Evolutionary conservation across 2,329 filamentous ascomycete species (phyloP).

Genomic region (Fusarium citri): DNA sequence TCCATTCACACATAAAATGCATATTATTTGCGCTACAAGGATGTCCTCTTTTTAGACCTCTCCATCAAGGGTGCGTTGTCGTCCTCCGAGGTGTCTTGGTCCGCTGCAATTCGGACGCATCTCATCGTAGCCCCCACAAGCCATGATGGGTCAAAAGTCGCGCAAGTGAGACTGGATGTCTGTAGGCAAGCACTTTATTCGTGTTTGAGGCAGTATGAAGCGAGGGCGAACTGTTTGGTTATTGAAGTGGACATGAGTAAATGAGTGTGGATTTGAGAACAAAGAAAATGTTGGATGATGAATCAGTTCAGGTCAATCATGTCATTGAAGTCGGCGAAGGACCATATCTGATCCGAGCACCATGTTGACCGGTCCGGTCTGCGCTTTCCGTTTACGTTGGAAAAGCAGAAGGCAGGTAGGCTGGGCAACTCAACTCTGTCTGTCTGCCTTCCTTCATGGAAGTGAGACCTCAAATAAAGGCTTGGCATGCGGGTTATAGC

Average conservation of each 20-base stretch:
- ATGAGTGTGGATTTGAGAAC: constrained; percentile 9
- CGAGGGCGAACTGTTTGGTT: constrained; percentile 15
- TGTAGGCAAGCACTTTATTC: background rate
- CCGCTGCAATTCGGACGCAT: constrained; percentile 31
- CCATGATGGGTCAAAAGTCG: constrained; percentile 37
- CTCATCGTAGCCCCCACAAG: constrained; percentile 29
- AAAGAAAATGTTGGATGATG: constrained; percentile 24
- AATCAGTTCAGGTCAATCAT: background rate
- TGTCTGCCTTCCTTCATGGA: background rate
- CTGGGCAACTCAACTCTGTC: background rate
- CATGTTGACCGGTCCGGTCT: constrained; percentile 4
- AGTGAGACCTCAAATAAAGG: constrained; percentile 11
- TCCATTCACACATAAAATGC: constrained; percentile 4
- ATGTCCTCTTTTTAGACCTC: constrained; percentile 5
- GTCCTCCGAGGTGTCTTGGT: constrained; percentile 30
- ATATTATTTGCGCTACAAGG: constrained; percentile 30
- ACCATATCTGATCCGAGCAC: constrained; percentile 34
- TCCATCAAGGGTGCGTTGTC: constrained; percentile 37
- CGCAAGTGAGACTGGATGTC: constrained; percentile 31
- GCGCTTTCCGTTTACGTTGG: background rate
- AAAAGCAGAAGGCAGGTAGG: background rate
- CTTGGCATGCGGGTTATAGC: constrained; percentile 11
- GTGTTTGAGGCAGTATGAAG: constrained; percentile 1
- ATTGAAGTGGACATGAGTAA: background rate
- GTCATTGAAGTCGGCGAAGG: constrained; percentile 10